Evolutionary conservation across 1,284 basidiomycete genomes (phyloP).

Genomic region (Gomphus sp.): DNA sequence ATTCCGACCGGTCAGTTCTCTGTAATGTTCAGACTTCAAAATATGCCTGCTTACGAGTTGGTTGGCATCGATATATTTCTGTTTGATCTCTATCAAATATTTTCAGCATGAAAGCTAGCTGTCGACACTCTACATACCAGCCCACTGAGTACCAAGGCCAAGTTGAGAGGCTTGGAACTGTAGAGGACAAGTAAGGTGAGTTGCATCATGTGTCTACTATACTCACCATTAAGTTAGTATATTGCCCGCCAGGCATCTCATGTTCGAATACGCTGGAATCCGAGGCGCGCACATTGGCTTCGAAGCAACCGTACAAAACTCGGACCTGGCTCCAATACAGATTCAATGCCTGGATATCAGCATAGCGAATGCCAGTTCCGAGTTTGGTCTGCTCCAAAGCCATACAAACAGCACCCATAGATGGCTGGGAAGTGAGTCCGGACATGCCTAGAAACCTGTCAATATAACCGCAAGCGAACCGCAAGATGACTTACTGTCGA

Average conservation of each 20-base stretch:
- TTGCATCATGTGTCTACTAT: neutral
- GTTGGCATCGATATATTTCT: conserved; percentile 97
- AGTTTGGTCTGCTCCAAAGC: conserved; percentile 93
- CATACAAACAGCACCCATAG: conserved; percentile 94
- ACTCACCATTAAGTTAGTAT: conserved; percentile 86
- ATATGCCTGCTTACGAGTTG: conserved; percentile 53
- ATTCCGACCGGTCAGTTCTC: conserved; percentile 4
- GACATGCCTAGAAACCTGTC: conserved; percentile 69
- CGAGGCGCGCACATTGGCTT: conserved; percentile 95
- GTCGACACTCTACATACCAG: conserved; percentile 34
- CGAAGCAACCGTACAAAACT: conserved; percentile 93
- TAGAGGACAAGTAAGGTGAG: conserved; percentile 10
- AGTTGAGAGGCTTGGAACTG: conserved; percentile 99
- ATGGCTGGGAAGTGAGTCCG: conserved; percentile 95
- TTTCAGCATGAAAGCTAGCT: neutral
- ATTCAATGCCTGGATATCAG: conserved; percentile 97
- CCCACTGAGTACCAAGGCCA: conserved; percentile 96
- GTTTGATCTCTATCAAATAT: conserved; percentile 75
- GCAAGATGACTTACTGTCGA: conserved; percentile 67
- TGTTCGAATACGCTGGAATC: conserved; percentile 98
- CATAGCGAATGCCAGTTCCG: conserved; percentile 95
- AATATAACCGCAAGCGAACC: neutral
- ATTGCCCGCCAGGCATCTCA: conserved; percentile 99
- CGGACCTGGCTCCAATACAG: conserved; percentile 98
- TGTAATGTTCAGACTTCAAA: conserved; percentile 10